Conservation (phyloP, 345 rosid species). For the Lumnitzera littorea region DNA sequence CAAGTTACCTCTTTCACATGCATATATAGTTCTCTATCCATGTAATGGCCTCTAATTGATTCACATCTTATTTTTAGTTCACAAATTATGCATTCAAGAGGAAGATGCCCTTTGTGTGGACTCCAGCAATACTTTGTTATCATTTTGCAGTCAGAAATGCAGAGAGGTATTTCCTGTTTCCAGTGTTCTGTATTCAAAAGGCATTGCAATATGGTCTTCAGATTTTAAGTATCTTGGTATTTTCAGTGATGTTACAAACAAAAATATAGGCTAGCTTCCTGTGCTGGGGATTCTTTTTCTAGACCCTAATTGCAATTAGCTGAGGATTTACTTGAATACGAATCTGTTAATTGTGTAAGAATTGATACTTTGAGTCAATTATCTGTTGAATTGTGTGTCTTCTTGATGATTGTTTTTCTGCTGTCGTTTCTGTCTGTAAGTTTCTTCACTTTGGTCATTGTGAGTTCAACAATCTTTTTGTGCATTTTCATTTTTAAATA, state of each 20-base stretch:
- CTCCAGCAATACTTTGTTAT: conserved; percentile 22
- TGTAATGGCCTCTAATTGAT: neutral
- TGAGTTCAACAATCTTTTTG: no score
- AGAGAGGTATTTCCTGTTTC: conserved; percentile 47
- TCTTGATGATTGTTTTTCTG: no score
- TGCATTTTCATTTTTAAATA: neutral
- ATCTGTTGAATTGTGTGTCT: no score
- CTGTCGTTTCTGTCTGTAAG: no score
- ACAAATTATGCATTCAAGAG: conserved; percentile 52
- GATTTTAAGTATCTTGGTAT: neutral
- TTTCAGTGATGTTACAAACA: neutral
- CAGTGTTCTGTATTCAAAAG: neutral
- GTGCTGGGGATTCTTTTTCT: neutral
- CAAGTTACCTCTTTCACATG: conserved; percentile 3
- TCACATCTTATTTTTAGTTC: conserved; percentile 41
- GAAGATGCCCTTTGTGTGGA: conserved; percentile 32
- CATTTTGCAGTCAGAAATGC: conserved; percentile 76
- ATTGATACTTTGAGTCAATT: no score
- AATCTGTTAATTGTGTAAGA: no score
- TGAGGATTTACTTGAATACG: conserved; percentile 1
- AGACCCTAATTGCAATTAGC: conserved; percentile 1
- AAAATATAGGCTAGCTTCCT: neutral
- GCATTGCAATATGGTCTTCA: neutral
- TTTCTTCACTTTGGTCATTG: no score
- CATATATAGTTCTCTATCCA: neutral